Evolutionary conservation across 1,284 basidiomycete genomes (phyloP).

Genomic region (Testicularia cyperi): DNA sequence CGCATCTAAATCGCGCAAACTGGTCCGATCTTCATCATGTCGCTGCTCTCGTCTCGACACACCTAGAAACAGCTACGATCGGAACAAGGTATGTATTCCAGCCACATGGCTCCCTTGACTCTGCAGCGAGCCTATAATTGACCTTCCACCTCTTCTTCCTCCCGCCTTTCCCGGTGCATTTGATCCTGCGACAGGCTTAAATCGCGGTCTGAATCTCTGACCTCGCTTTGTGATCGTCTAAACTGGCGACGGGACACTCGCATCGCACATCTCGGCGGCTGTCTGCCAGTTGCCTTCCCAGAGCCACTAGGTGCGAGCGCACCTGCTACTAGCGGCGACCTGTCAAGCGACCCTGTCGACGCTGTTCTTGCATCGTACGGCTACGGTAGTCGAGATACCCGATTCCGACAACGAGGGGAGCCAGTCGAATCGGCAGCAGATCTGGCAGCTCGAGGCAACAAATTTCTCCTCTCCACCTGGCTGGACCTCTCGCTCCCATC

Average conservation of each 20-base stretch:
- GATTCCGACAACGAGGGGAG: conserved; percentile 11
- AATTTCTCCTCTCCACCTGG: conserved; percentile 14
- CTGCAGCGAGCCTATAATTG: no score
- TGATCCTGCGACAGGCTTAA: no score
- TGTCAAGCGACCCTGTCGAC: conserved; percentile 39
- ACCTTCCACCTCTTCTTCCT: no score
- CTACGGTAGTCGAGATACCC: conserved; percentile 16
- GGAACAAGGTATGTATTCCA: no score
- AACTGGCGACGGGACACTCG: conserved; percentile 56
- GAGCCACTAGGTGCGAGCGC: conserved; percentile 10
- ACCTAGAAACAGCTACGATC: conserved; percentile 54
- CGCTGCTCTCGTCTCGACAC: conserved; percentile 43
- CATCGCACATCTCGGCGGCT: conserved; percentile 48
- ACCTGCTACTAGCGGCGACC: not conserved
- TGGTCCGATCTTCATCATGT: conserved; percentile 37
- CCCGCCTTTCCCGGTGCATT: no score
- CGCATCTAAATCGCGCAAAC: conserved; percentile 13
- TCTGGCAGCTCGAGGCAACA: conserved; percentile 10
- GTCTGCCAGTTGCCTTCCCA: conserved; percentile 46
- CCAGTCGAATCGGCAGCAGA: conserved; percentile 21
- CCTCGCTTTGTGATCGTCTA: conserved; percentile 35
- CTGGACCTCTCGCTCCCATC: conserved; percentile 28
- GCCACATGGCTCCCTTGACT: no score
- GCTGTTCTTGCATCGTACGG: conserved; percentile 46
- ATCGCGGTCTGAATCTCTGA: conserved; percentile 31